Evolutionary conservation across 2,329 filamentous ascomycete species (phyloP).

Genomic region (Bipolaris gigantea): DNA sequence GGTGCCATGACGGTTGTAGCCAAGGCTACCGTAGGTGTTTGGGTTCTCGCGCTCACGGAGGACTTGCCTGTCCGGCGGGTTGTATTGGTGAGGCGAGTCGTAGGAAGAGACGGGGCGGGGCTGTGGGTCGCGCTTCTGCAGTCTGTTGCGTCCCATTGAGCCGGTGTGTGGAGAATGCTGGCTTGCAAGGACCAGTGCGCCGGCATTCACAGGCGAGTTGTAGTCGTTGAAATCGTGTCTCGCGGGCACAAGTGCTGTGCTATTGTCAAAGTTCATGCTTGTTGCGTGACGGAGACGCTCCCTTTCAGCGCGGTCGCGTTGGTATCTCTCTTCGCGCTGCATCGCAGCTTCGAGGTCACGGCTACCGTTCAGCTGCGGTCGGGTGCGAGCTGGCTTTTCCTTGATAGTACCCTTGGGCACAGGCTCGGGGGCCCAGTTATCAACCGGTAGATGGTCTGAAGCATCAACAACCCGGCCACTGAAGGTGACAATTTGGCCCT

Average conservation of each 20-base stretch:
- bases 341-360: constrained; percentile 45
- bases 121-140: constrained; percentile 35
- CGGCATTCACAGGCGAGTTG: constrained; percentile 19
- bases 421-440: constrained; percentile 76
- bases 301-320: constrained; percentile 37
- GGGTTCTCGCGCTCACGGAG: constrained; percentile 44
- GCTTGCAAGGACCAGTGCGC: constrained; percentile 31
- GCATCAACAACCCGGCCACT: constrained; percentile 79
- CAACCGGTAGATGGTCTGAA: constrained; percentile 76
- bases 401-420: constrained; percentile 59
- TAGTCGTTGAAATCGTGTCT: constrained; percentile 30
- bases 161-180: constrained; percentile 16
- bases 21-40: constrained; percentile 37
- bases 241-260: constrained; percentile 36
- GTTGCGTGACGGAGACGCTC: constrained; percentile 39
- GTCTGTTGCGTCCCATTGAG: constrained; percentile 29
- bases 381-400: constrained; percentile 45
- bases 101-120: constrained; percentile 18
- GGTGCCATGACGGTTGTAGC: constrained; percentile 31
- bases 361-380: constrained; percentile 56
- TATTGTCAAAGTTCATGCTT: constrained; percentile 30
- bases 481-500: constrained; percentile 72
- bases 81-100: constrained; percentile 15
- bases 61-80: constrained; percentile 26
- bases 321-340: constrained; percentile 37